Evolutionary conservation across 345 rosid genomes (phyloP).

Genomic region (Pugionium cornutum): DNA sequence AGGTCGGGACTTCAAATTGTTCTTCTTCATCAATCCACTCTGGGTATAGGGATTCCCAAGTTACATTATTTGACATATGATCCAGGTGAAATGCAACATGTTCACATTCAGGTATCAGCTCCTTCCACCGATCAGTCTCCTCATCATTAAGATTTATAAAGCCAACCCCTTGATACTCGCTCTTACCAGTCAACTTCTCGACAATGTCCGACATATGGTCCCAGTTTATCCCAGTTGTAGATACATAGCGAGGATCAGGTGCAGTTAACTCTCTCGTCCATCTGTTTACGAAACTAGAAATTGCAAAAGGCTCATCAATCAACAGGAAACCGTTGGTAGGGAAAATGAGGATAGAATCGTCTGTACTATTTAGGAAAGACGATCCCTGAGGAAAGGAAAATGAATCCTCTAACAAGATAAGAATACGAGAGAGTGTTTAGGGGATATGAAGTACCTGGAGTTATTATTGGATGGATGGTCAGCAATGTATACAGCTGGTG

Average conservation of each 20-base stretch:
- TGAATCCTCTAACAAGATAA: neutral
- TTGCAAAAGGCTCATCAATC: neutral
- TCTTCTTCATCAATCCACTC: slow-evolving; percentile 97
- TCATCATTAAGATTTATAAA: slow-evolving; percentile 65
- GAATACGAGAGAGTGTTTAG: neutral
- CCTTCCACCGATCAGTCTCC: slow-evolving; percentile 66
- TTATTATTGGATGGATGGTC: slow-evolving; percentile 52
- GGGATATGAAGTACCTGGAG: slow-evolving; percentile 17
- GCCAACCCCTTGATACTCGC: slow-evolving; percentile 69
- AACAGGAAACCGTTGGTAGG: slow-evolving; percentile 4
- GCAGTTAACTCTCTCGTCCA: slow-evolving; percentile 54
- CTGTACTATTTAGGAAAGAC: neutral
- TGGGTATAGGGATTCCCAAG: slow-evolving; percentile 83
- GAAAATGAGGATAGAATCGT: neutral
- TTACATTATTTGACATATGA: slow-evolving; percentile 43
- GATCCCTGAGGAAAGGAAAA: neutral
- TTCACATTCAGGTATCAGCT: slow-evolving; percentile 62
- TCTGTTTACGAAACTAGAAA: slow-evolving; percentile 43
- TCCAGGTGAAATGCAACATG: slow-evolving; percentile 56
- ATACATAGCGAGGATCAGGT: slow-evolving; percentile 59
- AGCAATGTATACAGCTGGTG: slow-evolving; percentile 61
- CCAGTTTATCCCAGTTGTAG: slow-evolving; percentile 57
- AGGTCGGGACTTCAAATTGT: slow-evolving; percentile 76
- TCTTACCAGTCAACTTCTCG: slow-evolving; percentile 52
- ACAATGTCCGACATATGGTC: slow-evolving; percentile 53